Evolutionary conservation across 2,329 filamentous ascomycete species (phyloP).

Genomic region (Apiospora pterosperma): DNA sequence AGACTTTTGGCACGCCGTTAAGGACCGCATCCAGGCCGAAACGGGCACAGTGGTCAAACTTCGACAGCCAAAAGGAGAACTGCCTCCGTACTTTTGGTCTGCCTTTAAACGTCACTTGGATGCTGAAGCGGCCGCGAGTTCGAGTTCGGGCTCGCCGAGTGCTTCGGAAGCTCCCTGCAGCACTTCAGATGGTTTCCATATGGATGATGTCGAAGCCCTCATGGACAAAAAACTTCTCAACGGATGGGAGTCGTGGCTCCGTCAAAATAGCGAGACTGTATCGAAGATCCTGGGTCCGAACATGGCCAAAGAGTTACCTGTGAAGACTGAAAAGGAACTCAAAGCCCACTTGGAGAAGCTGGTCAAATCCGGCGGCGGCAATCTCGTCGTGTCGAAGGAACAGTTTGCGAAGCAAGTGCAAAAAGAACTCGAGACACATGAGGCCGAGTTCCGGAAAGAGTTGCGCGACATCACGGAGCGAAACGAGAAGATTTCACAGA

Average conservation of each 20-base stretch:
- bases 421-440: slow-evolving; percentile 36
- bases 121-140: slow-evolving; percentile 30
- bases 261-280: slow-evolving; percentile 40
- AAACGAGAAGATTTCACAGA: slow-evolving; percentile 21
- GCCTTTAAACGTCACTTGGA: slow-evolving; percentile 38
- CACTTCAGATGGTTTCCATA: no score
- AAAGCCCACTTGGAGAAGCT: slow-evolving; percentile 26
- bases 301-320: slow-evolving; percentile 18
- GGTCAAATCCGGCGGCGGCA: neutral
- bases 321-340: slow-evolving; percentile 22
- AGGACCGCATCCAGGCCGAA: slow-evolving; percentile 49
- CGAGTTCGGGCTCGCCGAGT: slow-evolving; percentile 17
- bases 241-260: slow-evolving; percentile 51
- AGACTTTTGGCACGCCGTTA: slow-evolving; percentile 64
- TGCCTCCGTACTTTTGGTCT: slow-evolving; percentile 39
- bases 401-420: slow-evolving; percentile 45
- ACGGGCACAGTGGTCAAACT: slow-evolving; percentile 40
- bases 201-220: slow-evolving; percentile 19
- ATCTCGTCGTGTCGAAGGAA: slow-evolving; percentile 35
- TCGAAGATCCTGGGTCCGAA: slow-evolving; percentile 33
- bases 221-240: slow-evolving; percentile 30
- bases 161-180: slow-evolving; percentile 9
- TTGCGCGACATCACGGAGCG: neutral
- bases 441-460: slow-evolving; percentile 10
- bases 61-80: slow-evolving; percentile 15